Base-by-base conservation (phyloP, 345 rosid genomes). In the Bretschneidera sinensis region DNA sequence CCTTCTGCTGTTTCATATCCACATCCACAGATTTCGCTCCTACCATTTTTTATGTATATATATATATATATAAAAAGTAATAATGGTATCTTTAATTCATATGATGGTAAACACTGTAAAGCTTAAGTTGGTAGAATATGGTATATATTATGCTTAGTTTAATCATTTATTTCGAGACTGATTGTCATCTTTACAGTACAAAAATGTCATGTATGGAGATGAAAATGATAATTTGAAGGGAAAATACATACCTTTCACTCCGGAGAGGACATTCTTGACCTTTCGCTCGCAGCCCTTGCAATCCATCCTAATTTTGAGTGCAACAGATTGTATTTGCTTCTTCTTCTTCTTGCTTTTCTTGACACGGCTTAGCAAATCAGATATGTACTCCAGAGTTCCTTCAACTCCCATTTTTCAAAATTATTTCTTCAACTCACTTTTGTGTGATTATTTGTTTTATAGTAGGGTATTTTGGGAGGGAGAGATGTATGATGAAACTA, bases 221-320 rank as follows among this genome's bases (percentile, higher is more conserved):
- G 33, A 28, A 28, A 8, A 28, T 28, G 5, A n/a, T n/a, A n/a
- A 25, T 17, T 14, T 34, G 5, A 17, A 45, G 18, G 16, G 6
- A 23, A n/a, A n/a, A n/a, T n/a, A 54, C 0, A 14, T 15, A 48
- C 98, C 98, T 80, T 83, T 91, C 17, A 91, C 86, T 0, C 68
- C 33, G 22, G 86, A 88, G 66, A 91, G 85, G 45, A 86, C 88
- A 13, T 61, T 63, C 84, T 86, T 88, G 73, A 91, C 81, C 69
- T 83, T 91, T 45, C 98, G 94, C 11, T 68, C 87, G 68, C 98
- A 91, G 54, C 96, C 98, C 52, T 88, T 88, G 24, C 98, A 91
- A 55, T 91, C 98, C 82, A 91, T 91, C 62, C 95, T 75, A 49
- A 91, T 69, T 70, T 80, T 81, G 50, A 91, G 89, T 13, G 89